These are phyloP conservation scores for Zopfochytrium polystomum DNA, from an alignment of 371 early-diverging fungal genomes.

Conservation along the genomic window DNA sequence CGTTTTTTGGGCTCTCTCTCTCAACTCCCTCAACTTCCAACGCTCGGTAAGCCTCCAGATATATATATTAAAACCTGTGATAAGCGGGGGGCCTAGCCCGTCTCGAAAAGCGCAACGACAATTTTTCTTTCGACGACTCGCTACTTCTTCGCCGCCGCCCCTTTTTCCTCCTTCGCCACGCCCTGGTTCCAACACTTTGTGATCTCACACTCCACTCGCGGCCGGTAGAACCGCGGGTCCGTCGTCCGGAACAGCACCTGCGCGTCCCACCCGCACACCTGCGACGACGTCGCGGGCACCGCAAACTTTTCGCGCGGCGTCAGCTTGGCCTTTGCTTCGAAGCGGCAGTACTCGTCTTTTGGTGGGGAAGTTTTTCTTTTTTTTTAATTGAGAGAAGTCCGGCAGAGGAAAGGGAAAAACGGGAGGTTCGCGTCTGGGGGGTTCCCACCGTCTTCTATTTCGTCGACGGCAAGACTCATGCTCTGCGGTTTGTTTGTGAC, in stretches of 20 bases:
- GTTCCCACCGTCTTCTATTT: slow-evolving; percentile 22
- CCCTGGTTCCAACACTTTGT: slow-evolving; percentile 39
- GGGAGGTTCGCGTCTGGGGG: neutral
- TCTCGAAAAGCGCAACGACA: too few species aligned
- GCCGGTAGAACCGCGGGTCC: slow-evolving; percentile 42
- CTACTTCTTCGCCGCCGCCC: too few species aligned
- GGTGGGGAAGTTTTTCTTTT: slow-evolving; percentile 20
- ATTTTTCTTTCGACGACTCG: too few species aligned
- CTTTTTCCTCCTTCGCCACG: slow-evolving; percentile 14
- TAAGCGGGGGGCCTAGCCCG: too few species aligned
- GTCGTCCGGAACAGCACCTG: slow-evolving; percentile 30
- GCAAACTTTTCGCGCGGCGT: slow-evolving; percentile 19
- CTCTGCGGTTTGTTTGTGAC: slow-evolving; percentile 38
- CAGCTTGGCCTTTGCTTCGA: too few species aligned
- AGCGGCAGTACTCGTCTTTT: neutral
- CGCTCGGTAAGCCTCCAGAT: too few species aligned
- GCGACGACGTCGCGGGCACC: slow-evolving; percentile 29
- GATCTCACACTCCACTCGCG: slow-evolving; percentile 42
- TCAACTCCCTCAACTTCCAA: too few species aligned
- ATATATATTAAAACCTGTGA: too few species aligned
- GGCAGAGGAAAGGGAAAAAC: neutral
- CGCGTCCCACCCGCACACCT: slow-evolving; percentile 44
- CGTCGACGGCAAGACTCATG: slow-evolving; percentile 20
- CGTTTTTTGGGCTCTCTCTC: too few species aligned
- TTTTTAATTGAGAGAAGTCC: slow-evolving; percentile 3